Conservation (phyloP, 2,329 filamentous ascomycete species). For the Colletotrichum simmondsii region DNA sequence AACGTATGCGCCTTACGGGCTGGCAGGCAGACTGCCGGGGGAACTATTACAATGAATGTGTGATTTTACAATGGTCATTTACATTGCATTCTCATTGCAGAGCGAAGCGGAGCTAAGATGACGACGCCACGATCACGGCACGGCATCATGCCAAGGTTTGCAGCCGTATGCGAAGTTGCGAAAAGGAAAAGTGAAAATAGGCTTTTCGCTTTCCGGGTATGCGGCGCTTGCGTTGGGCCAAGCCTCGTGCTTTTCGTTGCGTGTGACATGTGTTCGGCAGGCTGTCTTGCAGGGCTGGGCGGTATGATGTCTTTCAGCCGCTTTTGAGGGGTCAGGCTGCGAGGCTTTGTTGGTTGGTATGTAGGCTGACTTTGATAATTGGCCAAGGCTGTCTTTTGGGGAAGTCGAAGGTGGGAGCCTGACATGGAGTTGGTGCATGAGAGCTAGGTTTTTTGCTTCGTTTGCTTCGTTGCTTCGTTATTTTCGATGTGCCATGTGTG, state of each 20-base stretch:
- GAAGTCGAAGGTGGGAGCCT: too few species aligned
- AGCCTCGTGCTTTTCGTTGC: not conserved
- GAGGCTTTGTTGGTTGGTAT: not conserved
- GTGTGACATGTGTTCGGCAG: not conserved
- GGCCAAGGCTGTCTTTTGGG: too few species aligned
- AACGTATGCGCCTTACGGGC: not conserved
- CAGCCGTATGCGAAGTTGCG: too few species aligned
- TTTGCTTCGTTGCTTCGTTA: not conserved
- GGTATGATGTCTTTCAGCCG: not conserved
- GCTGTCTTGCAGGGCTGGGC: not conserved
- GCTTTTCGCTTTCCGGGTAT: not conserved
- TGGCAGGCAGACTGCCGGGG: not conserved
- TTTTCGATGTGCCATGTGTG: not conserved
- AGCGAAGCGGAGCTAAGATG: not conserved
- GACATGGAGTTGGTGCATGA: too few species aligned
- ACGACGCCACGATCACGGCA: not conserved
- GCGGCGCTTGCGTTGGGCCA: too few species aligned
- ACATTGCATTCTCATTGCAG: not conserved
- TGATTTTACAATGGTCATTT: not conserved
- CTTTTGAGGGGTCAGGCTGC: not conserved
- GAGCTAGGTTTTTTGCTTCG: not conserved
- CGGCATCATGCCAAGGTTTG: not conserved
- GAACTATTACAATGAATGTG: not conserved
- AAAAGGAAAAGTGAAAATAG: not conserved
- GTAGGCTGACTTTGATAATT: not conserved